phyloP scores from a whole-genome alignment of 306 rosid genomes.

The Malus orientalis region DNA sequence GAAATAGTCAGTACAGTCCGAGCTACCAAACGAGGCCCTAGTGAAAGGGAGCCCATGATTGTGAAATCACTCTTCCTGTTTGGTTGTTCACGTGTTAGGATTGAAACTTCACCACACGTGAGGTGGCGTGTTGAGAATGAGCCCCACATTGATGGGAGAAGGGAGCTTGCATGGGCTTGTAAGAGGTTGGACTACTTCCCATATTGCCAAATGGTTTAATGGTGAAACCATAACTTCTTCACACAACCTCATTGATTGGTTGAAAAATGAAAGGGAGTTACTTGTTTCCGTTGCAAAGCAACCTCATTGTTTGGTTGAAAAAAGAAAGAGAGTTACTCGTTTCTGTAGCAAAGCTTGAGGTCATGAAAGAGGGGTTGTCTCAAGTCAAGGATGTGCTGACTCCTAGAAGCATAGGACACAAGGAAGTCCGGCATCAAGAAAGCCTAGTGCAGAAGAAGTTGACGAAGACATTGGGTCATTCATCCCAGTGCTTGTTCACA shows the following conservation, averaged over 20 bases:
- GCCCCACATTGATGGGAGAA: too few relatives aligned
- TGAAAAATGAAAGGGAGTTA: conserved; percentile 41
- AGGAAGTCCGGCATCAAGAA: conserved; percentile 64
- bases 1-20: too few relatives aligned
- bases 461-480: conserved; percentile 65
- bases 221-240: too few relatives aligned
- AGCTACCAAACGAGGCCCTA: too few relatives aligned
- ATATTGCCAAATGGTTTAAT: too few relatives aligned
- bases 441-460: conserved; percentile 66
- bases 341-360: conserved; percentile 50
- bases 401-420: conserved; percentile 60
- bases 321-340: conserved; percentile 35
- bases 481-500: conserved; percentile 85
- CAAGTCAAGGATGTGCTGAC: conserved; percentile 67
- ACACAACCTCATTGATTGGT: conserved; percentile 24
- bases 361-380: conserved; percentile 75
- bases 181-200: too few relatives aligned
- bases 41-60: conserved; percentile 54
- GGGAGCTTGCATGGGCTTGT: too few relatives aligned
- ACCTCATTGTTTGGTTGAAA: conserved; percentile 35
- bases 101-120: too few relatives aligned
- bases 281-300: conserved; percentile 37
- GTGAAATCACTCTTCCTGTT: conserved; percentile 35
- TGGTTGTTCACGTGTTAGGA: too few relatives aligned
- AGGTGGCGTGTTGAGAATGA: too few relatives aligned